phyloP scores from a whole-genome alignment of 2,329 filamentous ascomycete species.

The Ascochyta lentis region DNA sequence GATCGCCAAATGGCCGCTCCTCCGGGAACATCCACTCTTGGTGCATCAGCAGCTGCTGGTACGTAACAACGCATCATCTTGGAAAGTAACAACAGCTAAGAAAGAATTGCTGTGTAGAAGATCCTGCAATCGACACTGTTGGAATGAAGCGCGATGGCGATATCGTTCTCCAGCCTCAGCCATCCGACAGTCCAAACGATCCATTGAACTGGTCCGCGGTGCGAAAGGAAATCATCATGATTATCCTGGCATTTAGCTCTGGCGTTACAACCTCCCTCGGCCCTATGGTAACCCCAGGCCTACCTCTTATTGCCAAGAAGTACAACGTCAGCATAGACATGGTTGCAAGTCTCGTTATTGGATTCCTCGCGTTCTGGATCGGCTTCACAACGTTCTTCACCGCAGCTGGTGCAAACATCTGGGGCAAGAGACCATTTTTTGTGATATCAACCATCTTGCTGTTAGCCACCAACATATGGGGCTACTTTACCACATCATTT shows the following conservation, averaged over 20 bases:
- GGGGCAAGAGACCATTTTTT: conserved; percentile 49
- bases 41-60: not conserved
- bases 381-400: conserved; percentile 53
- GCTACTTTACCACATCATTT: conserved; percentile 50
- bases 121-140: conserved; percentile 24
- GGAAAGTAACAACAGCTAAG: not conserved
- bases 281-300: conserved; percentile 51
- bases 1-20: conserved; percentile 40
- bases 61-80: not conserved
- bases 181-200: conserved; percentile 89
- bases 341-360: conserved; percentile 49
- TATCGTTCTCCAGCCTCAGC: conserved; percentile 88
- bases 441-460: conserved; percentile 48
- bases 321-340: conserved; percentile 50
- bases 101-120: conserved; percentile 8
- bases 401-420: conserved; percentile 49
- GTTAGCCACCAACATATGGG: conserved; percentile 50
- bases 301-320: conserved; percentile 43
- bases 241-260: conserved; percentile 44
- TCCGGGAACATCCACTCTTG: conserved; percentile 40
- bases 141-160: conserved; percentile 58
- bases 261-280: conserved; percentile 47
- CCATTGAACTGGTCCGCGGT: conserved; percentile 61
- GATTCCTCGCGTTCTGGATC: conserved; percentile 48
- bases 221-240: conserved; percentile 44